Conservation (phyloP, 163 green algal genomes). For the Coccomyxa subellipsoidea region DNA sequence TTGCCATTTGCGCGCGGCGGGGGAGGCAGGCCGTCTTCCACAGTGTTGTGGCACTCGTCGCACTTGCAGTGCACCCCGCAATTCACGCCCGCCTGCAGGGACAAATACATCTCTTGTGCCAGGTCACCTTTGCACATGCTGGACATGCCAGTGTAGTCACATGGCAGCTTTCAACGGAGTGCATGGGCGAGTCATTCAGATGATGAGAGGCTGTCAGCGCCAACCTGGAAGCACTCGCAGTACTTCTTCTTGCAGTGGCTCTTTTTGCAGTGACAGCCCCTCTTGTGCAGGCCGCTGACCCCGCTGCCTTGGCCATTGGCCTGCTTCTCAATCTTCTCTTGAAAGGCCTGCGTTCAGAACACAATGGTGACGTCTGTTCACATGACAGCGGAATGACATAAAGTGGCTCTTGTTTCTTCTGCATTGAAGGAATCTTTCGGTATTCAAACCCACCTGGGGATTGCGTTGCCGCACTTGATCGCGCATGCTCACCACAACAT, state of each 20-base stretch:
- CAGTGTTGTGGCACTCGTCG: constrained; percentile 56
- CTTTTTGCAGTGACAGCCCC: constrained; percentile 91
- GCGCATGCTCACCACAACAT: constrained; percentile 40
- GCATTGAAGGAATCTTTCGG: neutral
- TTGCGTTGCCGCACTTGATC: constrained; percentile 57
- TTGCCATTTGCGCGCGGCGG: neutral
- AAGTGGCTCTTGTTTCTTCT: neutral
- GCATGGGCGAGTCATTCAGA: too few species aligned
- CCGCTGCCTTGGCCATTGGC: constrained; percentile 2
- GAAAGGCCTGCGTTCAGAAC: constrained; percentile 51
- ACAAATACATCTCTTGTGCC: neutral
- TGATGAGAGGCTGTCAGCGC: neutral
- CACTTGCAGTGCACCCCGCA: constrained; percentile 73
- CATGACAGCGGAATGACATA: too few species aligned
- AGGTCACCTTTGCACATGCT: neutral
- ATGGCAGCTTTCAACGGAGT: too few species aligned
- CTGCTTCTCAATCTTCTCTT: constrained; percentile 54
- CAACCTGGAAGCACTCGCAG: constrained; percentile 92
- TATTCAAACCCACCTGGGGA: constrained; percentile 28
- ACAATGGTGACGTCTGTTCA: too few species aligned
- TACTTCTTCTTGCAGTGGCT: constrained; percentile 91
- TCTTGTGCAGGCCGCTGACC: constrained; percentile 33
- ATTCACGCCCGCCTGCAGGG: constrained; percentile 53
- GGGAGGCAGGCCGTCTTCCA: neutral
- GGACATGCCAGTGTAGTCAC: neutral